Percentiles rank a stretch among this genome's conserved stretches.
These are phyloP conservation scores for Astraeus odoratus DNA, from an alignment of 768 basidiomycete species.

Conservation along the genomic window DNA sequence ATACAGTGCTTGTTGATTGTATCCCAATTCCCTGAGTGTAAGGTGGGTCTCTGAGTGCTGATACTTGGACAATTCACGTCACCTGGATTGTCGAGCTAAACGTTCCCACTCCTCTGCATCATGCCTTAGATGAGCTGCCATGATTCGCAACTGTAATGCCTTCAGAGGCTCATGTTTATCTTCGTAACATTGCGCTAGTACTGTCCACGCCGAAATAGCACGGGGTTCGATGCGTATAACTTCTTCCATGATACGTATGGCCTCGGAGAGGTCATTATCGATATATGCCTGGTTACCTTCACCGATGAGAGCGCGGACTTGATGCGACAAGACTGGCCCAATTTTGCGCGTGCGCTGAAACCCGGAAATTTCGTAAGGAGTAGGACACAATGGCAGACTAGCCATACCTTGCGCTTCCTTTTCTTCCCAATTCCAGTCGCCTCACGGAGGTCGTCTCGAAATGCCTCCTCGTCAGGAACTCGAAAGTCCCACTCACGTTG, in stretches of 20 bases:
- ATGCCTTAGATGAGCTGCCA: constrained; percentile 82
- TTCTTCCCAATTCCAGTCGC: constrained; percentile 65
- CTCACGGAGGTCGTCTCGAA: constrained; percentile 65
- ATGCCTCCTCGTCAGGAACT: constrained; percentile 61
- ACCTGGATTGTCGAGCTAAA: constrained; percentile 73
- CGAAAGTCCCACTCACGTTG: constrained; percentile 69
- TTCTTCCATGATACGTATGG: constrained; percentile 79
- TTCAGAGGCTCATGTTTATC: constrained; percentile 64
- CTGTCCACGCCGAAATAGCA: constrained; percentile 77
- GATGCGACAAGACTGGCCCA: constrained; percentile 58
- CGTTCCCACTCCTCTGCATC: constrained; percentile 87
- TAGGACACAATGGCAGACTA: background rate
- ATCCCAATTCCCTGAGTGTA: constrained; percentile 47
- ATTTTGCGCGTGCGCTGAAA: constrained; percentile 36
- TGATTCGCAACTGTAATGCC: constrained; percentile 76
- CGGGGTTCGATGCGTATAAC: constrained; percentile 92
- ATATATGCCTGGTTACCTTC: constrained; percentile 86
- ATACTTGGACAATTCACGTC: constrained; percentile 17
- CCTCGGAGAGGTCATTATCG: constrained; percentile 54
- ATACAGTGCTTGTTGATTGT: constrained; percentile 82
- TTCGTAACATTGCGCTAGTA: constrained; percentile 77
- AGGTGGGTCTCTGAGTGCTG: constrained; percentile 39
- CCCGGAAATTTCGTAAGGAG: background rate
- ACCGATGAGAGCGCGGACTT: constrained; percentile 70
- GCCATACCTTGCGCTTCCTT: constrained; percentile 34